phyloP scores from a whole-genome alignment of 371 early-diverging fungal species.

The Mortierella sp. region DNA sequence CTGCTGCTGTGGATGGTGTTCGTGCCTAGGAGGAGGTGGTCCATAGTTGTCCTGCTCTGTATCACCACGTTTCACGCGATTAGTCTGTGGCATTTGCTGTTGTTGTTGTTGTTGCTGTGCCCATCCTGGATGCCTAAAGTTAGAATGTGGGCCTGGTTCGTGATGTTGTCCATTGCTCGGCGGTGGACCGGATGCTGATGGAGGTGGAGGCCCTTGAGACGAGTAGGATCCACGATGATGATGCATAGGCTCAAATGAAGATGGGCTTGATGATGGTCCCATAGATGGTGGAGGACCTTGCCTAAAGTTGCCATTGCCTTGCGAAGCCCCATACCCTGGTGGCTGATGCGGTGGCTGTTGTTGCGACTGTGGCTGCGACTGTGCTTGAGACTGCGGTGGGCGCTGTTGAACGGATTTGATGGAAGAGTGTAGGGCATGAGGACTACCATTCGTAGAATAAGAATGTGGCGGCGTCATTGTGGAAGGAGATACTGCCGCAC shows the following conservation, averaged over 20 bases:
- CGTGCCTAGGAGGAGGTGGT: background rate
- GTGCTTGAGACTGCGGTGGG: background rate
- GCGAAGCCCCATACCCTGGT: background rate
- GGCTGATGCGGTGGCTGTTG: conserved; percentile 1
- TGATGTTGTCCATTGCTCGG: conserved; percentile 9
- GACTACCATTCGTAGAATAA: conserved; percentile 16
- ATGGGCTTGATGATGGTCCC: background rate
- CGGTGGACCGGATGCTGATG: background rate
- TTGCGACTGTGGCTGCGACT: background rate
- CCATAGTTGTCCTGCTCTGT: conserved; percentile 14
- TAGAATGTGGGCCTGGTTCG: background rate
- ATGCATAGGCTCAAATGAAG: conserved; percentile 13
- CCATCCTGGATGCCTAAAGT: conserved; percentile 10
- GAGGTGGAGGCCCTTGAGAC: conserved; percentile 13
- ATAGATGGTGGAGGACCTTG: background rate
- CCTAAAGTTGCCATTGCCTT: conserved; percentile 1
- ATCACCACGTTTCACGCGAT: conserved; percentile 20
- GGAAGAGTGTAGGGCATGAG: conserved; percentile 9
- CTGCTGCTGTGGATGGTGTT: background rate
- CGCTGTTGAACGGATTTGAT: background rate
- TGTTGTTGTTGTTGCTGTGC: conserved; percentile 10
- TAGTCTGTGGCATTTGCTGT: background rate
- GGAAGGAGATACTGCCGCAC: conserved; percentile 15
- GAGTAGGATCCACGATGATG: conserved; percentile 19
- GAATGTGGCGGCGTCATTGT: conserved; percentile 9